Percentiles rank a stretch among this genome's conserved stretches.
Evolutionary conservation across 192 early-diverging fungal genomes (phyloP).

Genomic region (Fimicolochytrium jonesii): DNA sequence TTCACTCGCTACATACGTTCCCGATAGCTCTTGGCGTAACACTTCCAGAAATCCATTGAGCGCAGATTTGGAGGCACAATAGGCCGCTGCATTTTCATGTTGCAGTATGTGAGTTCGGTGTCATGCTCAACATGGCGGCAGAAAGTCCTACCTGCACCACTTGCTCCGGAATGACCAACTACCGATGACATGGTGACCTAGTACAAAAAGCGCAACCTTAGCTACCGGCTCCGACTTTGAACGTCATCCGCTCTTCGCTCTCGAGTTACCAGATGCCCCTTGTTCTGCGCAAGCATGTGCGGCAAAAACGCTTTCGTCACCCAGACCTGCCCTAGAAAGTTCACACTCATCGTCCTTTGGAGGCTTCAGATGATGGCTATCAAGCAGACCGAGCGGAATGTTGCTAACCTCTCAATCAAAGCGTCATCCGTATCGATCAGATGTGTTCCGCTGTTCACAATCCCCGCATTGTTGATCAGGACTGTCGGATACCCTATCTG

Average conservation of each 20-base stretch:
- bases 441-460: slow-evolving; percentile 60
- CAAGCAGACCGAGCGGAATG: too few relatives aligned
- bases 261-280: slow-evolving; percentile 81
- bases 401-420: slow-evolving; percentile 51
- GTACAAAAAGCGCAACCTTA: too few relatives aligned
- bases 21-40: slow-evolving; percentile 67
- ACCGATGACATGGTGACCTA: slow-evolving; percentile 44
- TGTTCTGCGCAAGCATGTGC: slow-evolving; percentile 63
- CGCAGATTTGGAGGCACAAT: slow-evolving; percentile 77
- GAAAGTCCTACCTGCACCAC: slow-evolving; percentile 31
- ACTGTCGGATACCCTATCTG: slow-evolving; percentile 72
- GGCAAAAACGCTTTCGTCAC: slow-evolving; percentile 73
- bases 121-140: too few relatives aligned
- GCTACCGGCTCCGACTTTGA: too few relatives aligned
- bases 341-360: slow-evolving; percentile 63
- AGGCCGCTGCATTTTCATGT: slow-evolving; percentile 61
- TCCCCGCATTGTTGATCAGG: slow-evolving; percentile 79
- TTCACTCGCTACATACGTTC: slow-evolving; percentile 41
- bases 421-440: slow-evolving; percentile 51
- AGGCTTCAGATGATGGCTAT: too few relatives aligned
- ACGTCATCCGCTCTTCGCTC: too few relatives aligned
- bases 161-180: slow-evolving; percentile 28
- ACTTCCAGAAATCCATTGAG: slow-evolving; percentile 68
- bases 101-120: too few relatives aligned
- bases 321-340: slow-evolving; percentile 70